phyloP scores from a whole-genome alignment of 495 filamentous ascomycete species.

The Penicillium egyptiacum region DNA sequence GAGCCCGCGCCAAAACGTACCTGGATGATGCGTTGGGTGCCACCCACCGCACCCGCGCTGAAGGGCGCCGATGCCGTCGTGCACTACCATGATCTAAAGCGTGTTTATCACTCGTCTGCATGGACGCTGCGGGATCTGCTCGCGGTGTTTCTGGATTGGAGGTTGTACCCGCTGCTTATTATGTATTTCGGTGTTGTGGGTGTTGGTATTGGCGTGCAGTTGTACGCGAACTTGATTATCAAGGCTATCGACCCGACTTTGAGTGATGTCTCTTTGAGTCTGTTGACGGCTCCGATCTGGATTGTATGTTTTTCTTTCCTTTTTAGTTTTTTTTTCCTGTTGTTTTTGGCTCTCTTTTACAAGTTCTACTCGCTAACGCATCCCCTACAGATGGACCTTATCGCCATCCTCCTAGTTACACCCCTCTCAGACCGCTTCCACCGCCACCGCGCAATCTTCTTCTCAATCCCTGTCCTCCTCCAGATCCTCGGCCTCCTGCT shows the following conservation, averaged over 20 bases:
- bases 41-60: slow-evolving; percentile 65
- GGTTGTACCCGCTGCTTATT: slow-evolving; percentile 76
- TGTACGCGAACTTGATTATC: slow-evolving; percentile 85
- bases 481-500: slow-evolving; percentile 82
- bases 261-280: slow-evolving; percentile 71
- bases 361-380: slow-evolving; percentile 9
- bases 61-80: slow-evolving; percentile 74
- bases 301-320: slow-evolving; percentile 54
- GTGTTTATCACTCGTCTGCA: slow-evolving; percentile 69
- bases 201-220: slow-evolving; percentile 85
- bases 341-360: not conserved
- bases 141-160: slow-evolving; percentile 75
- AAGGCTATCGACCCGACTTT: slow-evolving; percentile 69
- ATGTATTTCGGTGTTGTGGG: slow-evolving; percentile 97
- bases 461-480: slow-evolving; percentile 67
- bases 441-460: slow-evolving; percentile 79
- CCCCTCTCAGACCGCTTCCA: slow-evolving; percentile 88
- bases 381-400: slow-evolving; percentile 68
- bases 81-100: slow-evolving; percentile 80
- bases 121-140: slow-evolving; percentile 71
- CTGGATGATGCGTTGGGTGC: slow-evolving; percentile 59
- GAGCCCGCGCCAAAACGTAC: slow-evolving; percentile 35
- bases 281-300: slow-evolving; percentile 90
- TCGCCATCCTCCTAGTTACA: slow-evolving; percentile 81
- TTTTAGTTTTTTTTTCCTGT: too few species aligned